Conservation (phyloP, 2,329 filamentous ascomycete species). For the Scorias spongiosa region DNA sequence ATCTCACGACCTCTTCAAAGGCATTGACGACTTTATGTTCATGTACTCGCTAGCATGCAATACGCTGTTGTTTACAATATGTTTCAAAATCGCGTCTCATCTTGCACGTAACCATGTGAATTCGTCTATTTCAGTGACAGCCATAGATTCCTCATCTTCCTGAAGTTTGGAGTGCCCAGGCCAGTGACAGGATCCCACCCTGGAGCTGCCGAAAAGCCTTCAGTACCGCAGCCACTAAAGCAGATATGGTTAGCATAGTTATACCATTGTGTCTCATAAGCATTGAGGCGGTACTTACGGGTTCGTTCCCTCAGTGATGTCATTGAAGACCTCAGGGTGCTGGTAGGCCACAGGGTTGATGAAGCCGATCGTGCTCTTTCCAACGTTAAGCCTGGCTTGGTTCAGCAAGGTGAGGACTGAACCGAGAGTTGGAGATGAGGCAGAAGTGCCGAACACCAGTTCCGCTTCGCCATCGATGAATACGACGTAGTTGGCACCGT, state of each 20-base stretch:
- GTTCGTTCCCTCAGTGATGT: conserved; percentile 25
- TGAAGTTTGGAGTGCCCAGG: conserved; percentile 11
- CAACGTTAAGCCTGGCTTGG: conserved; percentile 39
- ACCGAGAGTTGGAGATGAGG: conserved; percentile 42
- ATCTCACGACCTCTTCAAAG: too few species aligned
- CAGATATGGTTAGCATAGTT: too few species aligned
- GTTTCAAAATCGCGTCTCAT: too few species aligned
- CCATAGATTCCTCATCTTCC: neutral
- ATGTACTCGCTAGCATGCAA: too few species aligned
- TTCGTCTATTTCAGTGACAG: neutral
- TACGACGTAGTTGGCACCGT: conserved; percentile 24
- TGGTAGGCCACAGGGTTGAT: conserved; percentile 45
- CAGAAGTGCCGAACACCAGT: conserved; percentile 31
- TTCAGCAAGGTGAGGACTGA: conserved; percentile 47
- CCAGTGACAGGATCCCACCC: conserved; percentile 22
- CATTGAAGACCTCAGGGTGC: conserved; percentile 33
- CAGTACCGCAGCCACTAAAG: conserved; percentile 10
- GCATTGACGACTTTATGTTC: too few species aligned
- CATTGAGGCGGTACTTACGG: neutral
- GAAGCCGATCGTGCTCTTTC: conserved; percentile 38
- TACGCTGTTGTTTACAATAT: too few species aligned
- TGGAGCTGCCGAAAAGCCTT: conserved; percentile 16
- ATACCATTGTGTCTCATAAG: too few species aligned
- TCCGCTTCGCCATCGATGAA: conserved; percentile 24
- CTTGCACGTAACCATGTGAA: too few species aligned